A percentile compares a stretch with the other conserved stretches of the same genome.
Conservation (phyloP, 1,139 yeast species). For the Zygosaccharomyces sapae region DNA sequence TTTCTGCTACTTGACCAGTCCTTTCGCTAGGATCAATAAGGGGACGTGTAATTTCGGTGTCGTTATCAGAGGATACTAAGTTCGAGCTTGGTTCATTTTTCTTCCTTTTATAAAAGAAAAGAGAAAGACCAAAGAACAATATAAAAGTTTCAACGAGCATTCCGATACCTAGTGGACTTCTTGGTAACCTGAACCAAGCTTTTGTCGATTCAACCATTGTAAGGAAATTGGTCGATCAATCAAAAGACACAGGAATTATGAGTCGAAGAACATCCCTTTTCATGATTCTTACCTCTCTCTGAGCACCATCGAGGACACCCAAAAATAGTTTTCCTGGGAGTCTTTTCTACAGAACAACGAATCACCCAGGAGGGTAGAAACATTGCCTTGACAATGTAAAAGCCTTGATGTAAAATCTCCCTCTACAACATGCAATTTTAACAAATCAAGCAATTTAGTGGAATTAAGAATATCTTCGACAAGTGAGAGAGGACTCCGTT, state of each 20-base stretch:
- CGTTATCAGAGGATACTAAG: background rate
- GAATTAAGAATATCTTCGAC: slow-evolving; percentile 28
- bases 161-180: slow-evolving; percentile 64
- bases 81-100: background rate
- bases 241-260: slow-evolving; percentile 54
- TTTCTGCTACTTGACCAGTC: background rate
- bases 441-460: slow-evolving; percentile 48
- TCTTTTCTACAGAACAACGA: slow-evolving; percentile 44
- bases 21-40: background rate
- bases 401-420: slow-evolving; percentile 43
- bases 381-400: slow-evolving; percentile 43
- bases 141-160: slow-evolving; percentile 50
- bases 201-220: slow-evolving; percentile 55
- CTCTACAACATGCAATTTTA: slow-evolving; percentile 69
- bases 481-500: slow-evolving; percentile 51
- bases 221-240: slow-evolving; percentile 67
- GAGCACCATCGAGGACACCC: slow-evolving; percentile 43
- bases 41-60: background rate
- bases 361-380: slow-evolving; percentile 44
- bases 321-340: slow-evolving; percentile 38
- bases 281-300: slow-evolving; percentile 61
- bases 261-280: slow-evolving; percentile 67
- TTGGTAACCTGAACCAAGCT: slow-evolving; percentile 58
- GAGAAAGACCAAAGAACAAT: slow-evolving; percentile 37
- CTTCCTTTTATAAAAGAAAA: slow-evolving; percentile 16